Percentiles rank a stretch among this genome's conserved stretches.
phyloP scores from a whole-genome alignment of 2,329 filamentous ascomycete species.

The Fusarium hostae region DNA sequence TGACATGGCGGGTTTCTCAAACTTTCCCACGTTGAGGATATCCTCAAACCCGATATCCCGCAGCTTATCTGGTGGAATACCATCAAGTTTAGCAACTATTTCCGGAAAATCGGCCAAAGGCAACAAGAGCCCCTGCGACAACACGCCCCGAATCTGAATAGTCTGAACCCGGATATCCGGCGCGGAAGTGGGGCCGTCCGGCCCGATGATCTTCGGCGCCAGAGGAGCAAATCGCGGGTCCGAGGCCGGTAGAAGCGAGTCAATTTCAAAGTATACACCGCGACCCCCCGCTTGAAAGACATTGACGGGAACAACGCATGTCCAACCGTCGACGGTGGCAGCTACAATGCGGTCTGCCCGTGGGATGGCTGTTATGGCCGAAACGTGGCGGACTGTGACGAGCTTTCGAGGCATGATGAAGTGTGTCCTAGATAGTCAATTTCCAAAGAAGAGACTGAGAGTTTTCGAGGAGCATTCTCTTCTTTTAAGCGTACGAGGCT shows the following conservation, averaged over 20 bases:
- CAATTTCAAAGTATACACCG: slow-evolving; percentile 41
- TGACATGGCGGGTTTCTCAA: slow-evolving; percentile 8
- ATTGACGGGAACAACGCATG: slow-evolving; percentile 30
- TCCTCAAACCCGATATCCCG: slow-evolving; percentile 35
- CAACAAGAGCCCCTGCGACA: slow-evolving; percentile 40
- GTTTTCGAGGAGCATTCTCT: neutral
- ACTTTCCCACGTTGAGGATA: slow-evolving; percentile 35
- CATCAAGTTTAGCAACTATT: neutral
- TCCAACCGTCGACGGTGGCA: slow-evolving; percentile 40
- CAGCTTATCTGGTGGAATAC: neutral
- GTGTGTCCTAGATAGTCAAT: no score
- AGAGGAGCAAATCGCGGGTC: slow-evolving; percentile 35
- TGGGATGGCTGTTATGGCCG: slow-evolving; percentile 30
- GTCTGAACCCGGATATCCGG: slow-evolving; percentile 37
- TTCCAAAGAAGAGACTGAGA: neutral
- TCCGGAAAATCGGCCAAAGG: slow-evolving; percentile 36
- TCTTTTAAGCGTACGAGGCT: neutral
- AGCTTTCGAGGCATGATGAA: slow-evolving; percentile 36
- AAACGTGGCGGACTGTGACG: slow-evolving; percentile 37
- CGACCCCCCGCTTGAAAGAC: slow-evolving; percentile 29
- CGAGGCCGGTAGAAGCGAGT: slow-evolving; percentile 35
- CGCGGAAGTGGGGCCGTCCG: neutral
- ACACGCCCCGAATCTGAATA: slow-evolving; percentile 22
- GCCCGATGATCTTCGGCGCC: slow-evolving; percentile 1
- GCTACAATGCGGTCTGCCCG: slow-evolving; percentile 32